A percentile compares a stretch with the other conserved stretches of the same genome.
These are phyloP conservation scores for Mycosarcoma maydis DNA, from an alignment of 1,284 basidiomycete species.

Conservation along the genomic window DNA sequence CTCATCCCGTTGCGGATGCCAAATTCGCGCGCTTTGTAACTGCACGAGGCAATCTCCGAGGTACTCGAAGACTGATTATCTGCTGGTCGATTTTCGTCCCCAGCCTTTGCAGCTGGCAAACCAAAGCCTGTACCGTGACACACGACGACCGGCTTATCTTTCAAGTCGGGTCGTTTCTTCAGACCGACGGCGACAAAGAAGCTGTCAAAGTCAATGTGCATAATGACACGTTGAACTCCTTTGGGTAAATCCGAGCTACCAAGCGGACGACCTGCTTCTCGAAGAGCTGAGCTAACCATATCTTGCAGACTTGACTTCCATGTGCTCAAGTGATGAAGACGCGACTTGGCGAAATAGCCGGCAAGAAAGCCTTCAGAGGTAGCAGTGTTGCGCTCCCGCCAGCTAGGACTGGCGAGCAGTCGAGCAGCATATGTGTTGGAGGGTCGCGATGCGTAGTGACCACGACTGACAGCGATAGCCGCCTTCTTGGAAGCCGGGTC, in stretches of 20 bases:
- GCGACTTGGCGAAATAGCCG: constrained; percentile 87
- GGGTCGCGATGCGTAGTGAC: constrained; percentile 42
- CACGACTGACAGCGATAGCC: constrained; percentile 19
- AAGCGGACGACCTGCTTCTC: constrained; percentile 77
- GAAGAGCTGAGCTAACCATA: constrained; percentile 73
- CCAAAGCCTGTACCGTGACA: constrained; percentile 77
- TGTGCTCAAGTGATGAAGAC: constrained; percentile 87
- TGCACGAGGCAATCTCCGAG: constrained; percentile 87
- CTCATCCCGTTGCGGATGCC: constrained; percentile 96
- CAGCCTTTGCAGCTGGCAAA: constrained; percentile 21
- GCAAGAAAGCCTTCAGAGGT: constrained; percentile 84
- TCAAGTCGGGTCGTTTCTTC: constrained; percentile 52
- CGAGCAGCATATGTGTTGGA: constrained; percentile 56
- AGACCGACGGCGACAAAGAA: constrained; percentile 79
- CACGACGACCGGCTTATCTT: constrained; percentile 80
- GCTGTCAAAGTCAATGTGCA: constrained; percentile 78
- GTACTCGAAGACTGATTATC: constrained; percentile 54
- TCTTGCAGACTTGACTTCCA: constrained; percentile 90
- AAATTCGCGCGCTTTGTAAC: constrained; percentile 87
- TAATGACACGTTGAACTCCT: constrained; percentile 65
- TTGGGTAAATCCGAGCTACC: constrained; percentile 69
- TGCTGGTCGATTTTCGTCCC: constrained; percentile 27
- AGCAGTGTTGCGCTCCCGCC: constrained; percentile 87
- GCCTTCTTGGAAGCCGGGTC: constrained; percentile 37
- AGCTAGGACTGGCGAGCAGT: constrained; percentile 68